A percentile compares a stretch with the other conserved stretches of the same genome.
Evolutionary conservation across 768 basidiomycete genomes (phyloP).

Genomic region (Leccinellum albellum): DNA sequence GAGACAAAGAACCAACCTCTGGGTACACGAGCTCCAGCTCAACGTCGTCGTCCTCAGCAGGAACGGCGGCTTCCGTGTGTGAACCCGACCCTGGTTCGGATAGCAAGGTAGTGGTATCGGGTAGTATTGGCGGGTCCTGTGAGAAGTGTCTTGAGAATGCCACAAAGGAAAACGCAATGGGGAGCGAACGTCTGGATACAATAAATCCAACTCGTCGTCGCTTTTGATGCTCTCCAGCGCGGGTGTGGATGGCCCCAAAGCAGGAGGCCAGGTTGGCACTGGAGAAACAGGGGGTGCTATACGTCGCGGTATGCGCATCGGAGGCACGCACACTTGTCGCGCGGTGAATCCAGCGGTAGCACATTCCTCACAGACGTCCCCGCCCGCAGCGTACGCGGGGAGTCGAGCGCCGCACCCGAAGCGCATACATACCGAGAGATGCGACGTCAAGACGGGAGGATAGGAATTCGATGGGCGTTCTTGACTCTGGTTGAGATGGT

Average conservation of each 20-base stretch:
- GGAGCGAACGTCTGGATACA: constrained; percentile 24
- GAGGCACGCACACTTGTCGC: background rate
- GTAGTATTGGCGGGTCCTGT: constrained; percentile 1
- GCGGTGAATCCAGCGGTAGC: constrained; percentile 1
- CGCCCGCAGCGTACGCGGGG: background rate
- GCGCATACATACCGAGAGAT: constrained; percentile 12
- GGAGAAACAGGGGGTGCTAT: no score
- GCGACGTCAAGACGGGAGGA: no score
- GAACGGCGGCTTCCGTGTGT: no score
- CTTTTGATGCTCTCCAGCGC: background rate
- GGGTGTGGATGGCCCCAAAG: no score
- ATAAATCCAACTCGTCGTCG: constrained; percentile 12
- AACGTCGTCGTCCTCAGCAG: constrained; percentile 1
- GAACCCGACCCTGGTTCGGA: background rate
- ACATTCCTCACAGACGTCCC: constrained; percentile 15
- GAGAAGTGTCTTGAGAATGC: background rate
- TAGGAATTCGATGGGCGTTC: no score
- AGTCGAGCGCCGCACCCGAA: constrained; percentile 18
- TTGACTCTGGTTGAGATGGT: no score
- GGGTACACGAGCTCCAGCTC: constrained; percentile 19
- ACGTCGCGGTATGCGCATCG: background rate
- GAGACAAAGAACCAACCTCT: constrained; percentile 1
- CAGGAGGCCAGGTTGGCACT: no score
- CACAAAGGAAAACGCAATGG: background rate
- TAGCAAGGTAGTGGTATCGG: no score